Percentiles rank a stretch among this genome's conserved stretches.
phyloP scores from a whole-genome alignment of 306 rosid genomes.

The Crataegus laevigata region DNA sequence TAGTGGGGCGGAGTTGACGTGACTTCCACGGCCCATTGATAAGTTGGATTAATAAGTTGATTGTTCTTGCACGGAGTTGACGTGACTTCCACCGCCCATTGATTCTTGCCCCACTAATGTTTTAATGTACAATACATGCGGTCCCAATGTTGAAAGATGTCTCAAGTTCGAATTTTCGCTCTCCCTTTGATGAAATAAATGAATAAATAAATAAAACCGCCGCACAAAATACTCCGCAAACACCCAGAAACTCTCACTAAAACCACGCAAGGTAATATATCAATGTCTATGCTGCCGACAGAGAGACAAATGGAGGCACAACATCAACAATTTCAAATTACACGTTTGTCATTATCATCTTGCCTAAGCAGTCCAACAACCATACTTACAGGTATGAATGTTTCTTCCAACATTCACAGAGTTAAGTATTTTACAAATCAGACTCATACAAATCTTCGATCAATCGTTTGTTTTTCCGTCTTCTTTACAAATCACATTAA shows the following conservation, averaged over 20 bases:
- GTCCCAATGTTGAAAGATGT: too few species aligned
- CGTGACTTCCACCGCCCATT: too few species aligned
- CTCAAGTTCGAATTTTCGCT: too few species aligned
- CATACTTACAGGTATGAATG: slow-evolving; percentile 29
- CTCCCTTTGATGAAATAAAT: neutral
- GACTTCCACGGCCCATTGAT: too few species aligned
- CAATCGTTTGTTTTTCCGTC: slow-evolving; percentile 13
- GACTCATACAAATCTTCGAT: slow-evolving; percentile 40
- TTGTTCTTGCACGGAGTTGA: too few species aligned
- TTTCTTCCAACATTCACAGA: slow-evolving; percentile 24
- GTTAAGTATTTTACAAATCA: slow-evolving; percentile 25
- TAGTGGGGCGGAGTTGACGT: too few species aligned
- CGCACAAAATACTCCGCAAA: neutral
- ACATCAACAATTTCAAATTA: neutral
- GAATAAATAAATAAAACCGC: too few species aligned
- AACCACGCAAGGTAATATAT: neutral
- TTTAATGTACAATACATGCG: too few species aligned
- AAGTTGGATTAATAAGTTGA: too few species aligned
- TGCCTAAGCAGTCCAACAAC: slow-evolving; percentile 19
- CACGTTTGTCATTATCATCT: slow-evolving; percentile 3
- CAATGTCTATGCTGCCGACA: neutral
- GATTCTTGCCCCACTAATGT: too few species aligned
- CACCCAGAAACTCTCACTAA: neutral
- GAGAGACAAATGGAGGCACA: neutral
- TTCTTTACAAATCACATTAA: slow-evolving; percentile 31